Evolutionary conservation across 179 eudicot species (phyloP), one percentile per base, ranked within the genome.

Genomic region (Beta macrorhiza): DNA sequence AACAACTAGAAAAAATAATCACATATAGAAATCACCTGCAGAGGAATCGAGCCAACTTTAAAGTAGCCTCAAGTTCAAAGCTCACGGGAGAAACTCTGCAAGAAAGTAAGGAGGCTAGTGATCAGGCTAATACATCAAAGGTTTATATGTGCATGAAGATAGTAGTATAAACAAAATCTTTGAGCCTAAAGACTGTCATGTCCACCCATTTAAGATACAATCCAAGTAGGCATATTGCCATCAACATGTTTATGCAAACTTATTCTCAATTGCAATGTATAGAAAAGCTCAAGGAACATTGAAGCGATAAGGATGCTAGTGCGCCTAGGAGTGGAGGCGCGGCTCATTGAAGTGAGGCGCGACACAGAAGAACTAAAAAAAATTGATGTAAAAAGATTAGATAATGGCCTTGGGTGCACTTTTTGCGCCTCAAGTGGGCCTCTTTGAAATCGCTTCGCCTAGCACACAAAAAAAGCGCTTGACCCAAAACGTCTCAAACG

Each of bases 21-120:
- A 47, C 15, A 42, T 44, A 47, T 16, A 25, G 71, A 6, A 55
- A 77, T 78, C 86, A 96, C 99, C 99, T 90, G 94, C 98, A 94
- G 68, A 96, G 97, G 79, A 90, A 96, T 85, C 99, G 87, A 84
- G 99, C 98, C 89, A 96, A 78, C 84, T 94, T 96, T 86, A 96
- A 78, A 49, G 98, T 94, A 84, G 99, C 94, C 88, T 96, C 99
- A 70, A 96, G 99, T 87, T 96, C 99, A 85, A 96, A 96, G 91
- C 98, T 96, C 76, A 96, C 85, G n/a, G 99, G 98, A 55, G 99
- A 96, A 76, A 96, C 99, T 87, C 99, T 96, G 93, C 83, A 87
- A 47, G 78, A 20, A 78, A 57, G 74, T 7, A 82, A 58, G 5
- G 1, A 64, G 47, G 67, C 67, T 17, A 22, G 75, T 20, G 59